These are phyloP conservation scores for Colletotrichum sp. DNA, from an alignment of 2,329 filamentous ascomycete genomes.

Conservation along the genomic window DNA sequence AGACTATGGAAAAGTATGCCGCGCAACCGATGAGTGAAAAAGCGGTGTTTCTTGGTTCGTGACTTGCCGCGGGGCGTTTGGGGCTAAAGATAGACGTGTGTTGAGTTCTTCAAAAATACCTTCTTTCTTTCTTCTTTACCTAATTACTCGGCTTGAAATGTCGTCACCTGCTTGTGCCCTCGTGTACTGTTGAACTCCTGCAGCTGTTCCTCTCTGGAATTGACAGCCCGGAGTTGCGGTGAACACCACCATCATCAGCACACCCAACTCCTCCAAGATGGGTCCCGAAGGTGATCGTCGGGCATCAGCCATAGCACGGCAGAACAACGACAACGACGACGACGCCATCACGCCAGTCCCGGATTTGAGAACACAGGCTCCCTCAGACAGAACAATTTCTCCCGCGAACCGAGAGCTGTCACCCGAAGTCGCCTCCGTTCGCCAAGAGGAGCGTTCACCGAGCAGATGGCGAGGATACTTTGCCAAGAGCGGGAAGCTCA, in stretches of 20 bases:
- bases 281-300: background rate
- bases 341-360: background rate
- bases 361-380: background rate
- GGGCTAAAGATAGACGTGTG: background rate
- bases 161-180: background rate
- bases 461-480: conserved; percentile 27
- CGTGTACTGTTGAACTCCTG: background rate
- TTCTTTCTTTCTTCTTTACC: background rate
- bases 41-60: background rate
- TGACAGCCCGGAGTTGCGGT: background rate
- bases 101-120: background rate
- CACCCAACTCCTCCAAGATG: background rate
- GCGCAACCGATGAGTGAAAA: background rate
- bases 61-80: background rate
- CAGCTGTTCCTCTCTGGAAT: background rate
- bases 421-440: background rate
- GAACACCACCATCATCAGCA: background rate
- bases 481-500: conserved; percentile 45
- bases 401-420: background rate
- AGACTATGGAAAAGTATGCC: background rate
- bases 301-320: background rate
- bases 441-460: background rate
- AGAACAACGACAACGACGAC: background rate
- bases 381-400: background rate
- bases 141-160: background rate